Evolutionary conservation across 148 eudicot species (phyloP).

Genomic region (Pharnaceum exiguum): DNA sequence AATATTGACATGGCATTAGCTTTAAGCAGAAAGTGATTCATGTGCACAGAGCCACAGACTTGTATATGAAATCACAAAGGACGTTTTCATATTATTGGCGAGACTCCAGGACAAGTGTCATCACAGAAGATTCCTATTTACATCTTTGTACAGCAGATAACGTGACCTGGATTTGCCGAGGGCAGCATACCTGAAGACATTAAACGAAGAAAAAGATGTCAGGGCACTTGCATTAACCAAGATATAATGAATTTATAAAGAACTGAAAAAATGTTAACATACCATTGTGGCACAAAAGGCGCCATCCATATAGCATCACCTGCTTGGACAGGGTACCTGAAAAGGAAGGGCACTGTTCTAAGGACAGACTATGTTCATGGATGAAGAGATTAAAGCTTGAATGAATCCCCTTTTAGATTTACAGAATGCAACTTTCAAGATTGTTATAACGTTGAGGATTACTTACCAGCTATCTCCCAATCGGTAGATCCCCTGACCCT

Average conservation of each 20-base stretch:
- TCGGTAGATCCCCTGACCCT: slow-evolving; percentile 94
- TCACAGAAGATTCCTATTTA: slow-evolving; percentile 78
- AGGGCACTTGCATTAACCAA: neutral
- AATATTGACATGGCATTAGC: neutral
- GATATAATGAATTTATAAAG: neutral
- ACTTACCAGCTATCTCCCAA: slow-evolving; percentile 89
- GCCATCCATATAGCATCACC: slow-evolving; percentile 99
- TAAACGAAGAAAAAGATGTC: slow-evolving; percentile 7
- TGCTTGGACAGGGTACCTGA: slow-evolving; percentile 91
- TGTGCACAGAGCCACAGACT: slow-evolving; percentile 15
- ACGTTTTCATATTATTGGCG: neutral
- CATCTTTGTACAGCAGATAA: slow-evolving; percentile 92
- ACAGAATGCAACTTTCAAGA: no score
- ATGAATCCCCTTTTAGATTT: no score
- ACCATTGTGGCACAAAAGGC: slow-evolving; percentile 99
- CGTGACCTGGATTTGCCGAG: slow-evolving; percentile 85
- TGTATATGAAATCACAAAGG: neutral
- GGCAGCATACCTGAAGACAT: slow-evolving; percentile 86
- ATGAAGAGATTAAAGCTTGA: neutral
- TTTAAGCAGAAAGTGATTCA: neutral
- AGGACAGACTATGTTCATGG: neutral
- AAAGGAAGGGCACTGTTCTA: neutral
- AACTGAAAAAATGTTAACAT: slow-evolving; percentile 10
- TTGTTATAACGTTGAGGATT: neutral
- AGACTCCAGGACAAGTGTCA: slow-evolving; percentile 3